Percentiles rank a stretch among this genome's conserved stretches.
Conservation (phyloP, 768 basidiomycete species). For the Lentinula sp. region DNA sequence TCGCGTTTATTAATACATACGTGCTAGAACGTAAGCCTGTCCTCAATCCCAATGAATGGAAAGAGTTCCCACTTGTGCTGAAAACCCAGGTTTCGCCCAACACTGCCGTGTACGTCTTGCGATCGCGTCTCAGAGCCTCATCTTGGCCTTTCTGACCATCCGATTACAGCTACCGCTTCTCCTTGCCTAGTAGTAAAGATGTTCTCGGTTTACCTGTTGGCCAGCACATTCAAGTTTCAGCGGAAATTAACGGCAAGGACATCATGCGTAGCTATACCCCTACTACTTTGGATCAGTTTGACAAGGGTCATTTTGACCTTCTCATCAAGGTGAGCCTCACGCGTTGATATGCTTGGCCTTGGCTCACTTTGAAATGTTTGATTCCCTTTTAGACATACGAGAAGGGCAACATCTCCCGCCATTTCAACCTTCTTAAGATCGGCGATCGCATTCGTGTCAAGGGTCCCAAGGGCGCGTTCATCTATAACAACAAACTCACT, state of each 20-base stretch:
- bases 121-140: background rate
- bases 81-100: conserved; percentile 89
- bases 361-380: no score
- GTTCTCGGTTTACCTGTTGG: conserved; percentile 92
- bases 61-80: conserved; percentile 72
- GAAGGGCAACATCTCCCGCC: conserved; percentile 92
- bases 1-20: background rate
- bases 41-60: conserved; percentile 72
- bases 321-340: conserved; percentile 76
- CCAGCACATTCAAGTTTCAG: conserved; percentile 90
- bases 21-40: conserved; percentile 58
- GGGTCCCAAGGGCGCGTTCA: conserved; percentile 95
- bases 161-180: conserved; percentile 79
- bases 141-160: background rate
- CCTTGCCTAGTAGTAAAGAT: conserved; percentile 65
- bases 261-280: conserved; percentile 94
- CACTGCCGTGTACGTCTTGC: conserved; percentile 75
- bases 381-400: conserved; percentile 78
- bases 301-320: conserved; percentile 91
- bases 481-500: conserved; percentile 69
- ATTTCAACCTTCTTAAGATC: conserved; percentile 74
- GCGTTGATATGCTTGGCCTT: background rate
- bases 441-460: conserved; percentile 89
- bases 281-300: conserved; percentile 79
- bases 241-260: conserved; percentile 88